A percentile compares a stretch with the other conserved stretches of the same genome.
These are phyloP conservation scores for Cutaneotrichosporon spelunceum DNA, from an alignment of 1,284 basidiomycete species.

Conservation along the genomic window DNA sequence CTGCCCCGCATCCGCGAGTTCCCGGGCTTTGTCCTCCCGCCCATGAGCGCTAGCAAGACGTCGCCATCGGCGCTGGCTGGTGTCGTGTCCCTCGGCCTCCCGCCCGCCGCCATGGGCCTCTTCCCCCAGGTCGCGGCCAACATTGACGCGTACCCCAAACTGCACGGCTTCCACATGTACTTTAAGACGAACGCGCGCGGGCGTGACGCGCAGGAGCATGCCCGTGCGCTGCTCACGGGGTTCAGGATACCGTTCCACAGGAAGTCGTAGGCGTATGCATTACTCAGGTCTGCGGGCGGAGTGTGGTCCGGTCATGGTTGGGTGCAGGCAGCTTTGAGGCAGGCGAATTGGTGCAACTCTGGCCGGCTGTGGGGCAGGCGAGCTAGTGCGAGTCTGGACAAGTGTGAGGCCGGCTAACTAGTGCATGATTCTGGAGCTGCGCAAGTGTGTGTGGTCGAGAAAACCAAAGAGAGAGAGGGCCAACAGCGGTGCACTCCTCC, in stretches of 20 bases:
- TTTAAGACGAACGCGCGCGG: constrained; percentile 83
- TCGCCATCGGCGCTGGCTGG: constrained; percentile 76
- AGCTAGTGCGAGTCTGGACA: too few relatives aligned
- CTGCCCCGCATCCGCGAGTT: constrained; percentile 89
- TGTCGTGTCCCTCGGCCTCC: constrained; percentile 83
- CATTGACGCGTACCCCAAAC: constrained; percentile 75
- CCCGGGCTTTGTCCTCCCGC: constrained; percentile 73
- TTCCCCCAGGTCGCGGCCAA: constrained; percentile 96
- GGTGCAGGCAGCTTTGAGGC: too few relatives aligned
- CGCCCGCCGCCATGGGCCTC: constrained; percentile 76
- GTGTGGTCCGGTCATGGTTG: too few relatives aligned
- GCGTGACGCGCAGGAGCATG: constrained; percentile 77
- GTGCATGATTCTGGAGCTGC: too few relatives aligned
- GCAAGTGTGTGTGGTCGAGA: too few relatives aligned
- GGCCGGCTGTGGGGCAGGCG: too few relatives aligned
- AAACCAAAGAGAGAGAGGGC: too few relatives aligned
- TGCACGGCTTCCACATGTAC: constrained; percentile 85
- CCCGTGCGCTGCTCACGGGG: constrained; percentile 77
- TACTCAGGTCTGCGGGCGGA: not conserved
- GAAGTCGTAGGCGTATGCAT: constrained; percentile 31
- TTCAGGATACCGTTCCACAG: constrained; percentile 78
- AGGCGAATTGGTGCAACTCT: too few relatives aligned
- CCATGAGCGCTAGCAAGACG: constrained; percentile 53
- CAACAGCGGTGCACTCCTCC: too few relatives aligned
- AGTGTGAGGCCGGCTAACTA: too few relatives aligned